Percentiles rank a stretch among this genome's conserved stretches.
These are phyloP conservation scores for Mycena polygramma DNA, from an alignment of 768 basidiomycete species.

Conservation along the genomic window DNA sequence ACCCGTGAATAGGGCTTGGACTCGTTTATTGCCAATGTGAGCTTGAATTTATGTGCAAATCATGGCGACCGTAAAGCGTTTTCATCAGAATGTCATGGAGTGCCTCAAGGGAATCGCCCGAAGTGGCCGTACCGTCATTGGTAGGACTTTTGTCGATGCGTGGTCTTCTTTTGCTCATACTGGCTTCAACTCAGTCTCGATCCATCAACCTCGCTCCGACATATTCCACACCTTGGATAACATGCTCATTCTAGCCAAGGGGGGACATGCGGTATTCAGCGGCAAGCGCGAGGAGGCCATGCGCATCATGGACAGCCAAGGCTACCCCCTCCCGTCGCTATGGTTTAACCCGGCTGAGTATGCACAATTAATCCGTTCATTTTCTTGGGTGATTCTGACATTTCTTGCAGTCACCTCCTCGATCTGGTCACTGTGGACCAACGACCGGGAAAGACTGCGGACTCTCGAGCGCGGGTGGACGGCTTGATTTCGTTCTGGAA, in stretches of 20 bases:
- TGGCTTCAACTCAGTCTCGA: slow-evolving; percentile 26
- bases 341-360: slow-evolving; percentile 57
- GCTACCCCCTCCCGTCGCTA: slow-evolving; percentile 48
- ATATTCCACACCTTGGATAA: slow-evolving; percentile 44
- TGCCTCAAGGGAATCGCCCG: slow-evolving; percentile 54
- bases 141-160: not conserved
- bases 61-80: not conserved
- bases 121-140: slow-evolving; percentile 52
- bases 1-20: slow-evolving; percentile 51
- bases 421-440: slow-evolving; percentile 37
- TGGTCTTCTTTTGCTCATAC: slow-evolving; percentile 40
- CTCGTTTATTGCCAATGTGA: slow-evolving; percentile 53
- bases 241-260: slow-evolving; percentile 41
- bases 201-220: slow-evolving; percentile 48
- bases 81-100: slow-evolving; percentile 55
- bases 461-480: slow-evolving; percentile 31
- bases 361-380: slow-evolving; percentile 36
- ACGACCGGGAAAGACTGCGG: slow-evolving; percentile 26
- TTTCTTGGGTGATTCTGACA: slow-evolving; percentile 46
- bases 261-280: slow-evolving; percentile 40
- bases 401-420: slow-evolving; percentile 30
- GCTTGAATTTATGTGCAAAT: not conserved
- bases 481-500: slow-evolving; percentile 34
- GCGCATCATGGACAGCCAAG: slow-evolving; percentile 49
- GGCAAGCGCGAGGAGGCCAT: slow-evolving; percentile 46